Conservation (phyloP, 176 grass and related monocot species). For the Ensete glaucum region DNA sequence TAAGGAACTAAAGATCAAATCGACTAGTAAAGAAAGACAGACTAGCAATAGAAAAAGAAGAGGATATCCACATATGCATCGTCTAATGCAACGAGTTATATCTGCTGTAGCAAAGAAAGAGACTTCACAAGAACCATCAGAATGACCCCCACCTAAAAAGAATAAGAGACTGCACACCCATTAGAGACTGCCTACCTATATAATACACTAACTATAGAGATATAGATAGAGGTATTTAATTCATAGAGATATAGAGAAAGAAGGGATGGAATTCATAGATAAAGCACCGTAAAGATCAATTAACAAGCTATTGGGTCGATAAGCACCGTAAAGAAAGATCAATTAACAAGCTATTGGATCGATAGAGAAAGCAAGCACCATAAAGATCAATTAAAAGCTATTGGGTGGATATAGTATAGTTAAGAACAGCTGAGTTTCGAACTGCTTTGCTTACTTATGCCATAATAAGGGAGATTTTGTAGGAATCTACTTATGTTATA, state of each 20-base stretch:
- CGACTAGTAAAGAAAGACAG: too few species aligned
- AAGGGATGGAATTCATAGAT: background rate
- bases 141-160: background rate
- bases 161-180: background rate
- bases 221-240: background rate
- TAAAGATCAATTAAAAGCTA: too few species aligned
- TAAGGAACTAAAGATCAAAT: background rate
- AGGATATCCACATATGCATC: background rate
- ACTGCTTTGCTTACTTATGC: background rate
- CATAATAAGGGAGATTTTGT: background rate
- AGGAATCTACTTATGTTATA: slow-evolving; percentile 3
- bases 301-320: background rate
- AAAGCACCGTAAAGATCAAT: background rate
- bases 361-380: too few species aligned
- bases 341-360: background rate
- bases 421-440: background rate
- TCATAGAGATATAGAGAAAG: background rate
- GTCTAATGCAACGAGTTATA: background rate
- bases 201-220: background rate
- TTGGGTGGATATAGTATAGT: background rate
- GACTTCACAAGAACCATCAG: background rate
- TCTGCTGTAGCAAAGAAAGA: background rate
- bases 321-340: background rate
- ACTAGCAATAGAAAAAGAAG: too few species aligned
- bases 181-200: too few species aligned